Conservation (phyloP, 257 asterid genomes). For the Solanum paucissectum region DNA sequence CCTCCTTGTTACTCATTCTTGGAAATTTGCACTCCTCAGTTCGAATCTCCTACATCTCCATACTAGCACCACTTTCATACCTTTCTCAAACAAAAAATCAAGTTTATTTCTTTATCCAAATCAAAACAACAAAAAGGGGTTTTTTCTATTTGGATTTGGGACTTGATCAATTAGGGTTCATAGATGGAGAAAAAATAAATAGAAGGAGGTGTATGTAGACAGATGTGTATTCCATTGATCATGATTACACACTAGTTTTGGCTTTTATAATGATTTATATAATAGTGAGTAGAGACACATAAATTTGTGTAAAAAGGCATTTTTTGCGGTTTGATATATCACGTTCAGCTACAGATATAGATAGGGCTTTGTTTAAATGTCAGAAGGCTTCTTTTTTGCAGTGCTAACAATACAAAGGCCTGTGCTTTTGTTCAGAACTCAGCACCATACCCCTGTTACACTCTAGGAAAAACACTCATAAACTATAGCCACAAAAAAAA, state of each 20-base stretch:
- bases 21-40: conserved; percentile 26
- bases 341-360: conserved; percentile 23
- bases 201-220: neutral
- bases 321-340: conserved; percentile 17
- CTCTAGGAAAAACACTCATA: neutral
- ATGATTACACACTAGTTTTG: conserved; percentile 33
- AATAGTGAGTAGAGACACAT: conserved; percentile 6
- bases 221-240: conserved; percentile 37
- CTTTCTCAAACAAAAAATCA: conserved; percentile 11
- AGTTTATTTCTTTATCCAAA: neutral
- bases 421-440: conserved; percentile 21
- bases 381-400: conserved; percentile 21
- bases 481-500: neutral
- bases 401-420: conserved; percentile 28
- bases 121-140: neutral
- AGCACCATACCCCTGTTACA: conserved; percentile 22
- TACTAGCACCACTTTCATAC: conserved; percentile 38
- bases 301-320: neutral
- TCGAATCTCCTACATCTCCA: conserved; percentile 48
- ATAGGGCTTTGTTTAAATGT: neutral
- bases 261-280: conserved; percentile 11
- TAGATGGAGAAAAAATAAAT: neutral
- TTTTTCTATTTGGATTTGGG: neutral
- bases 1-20: conserved; percentile 29
- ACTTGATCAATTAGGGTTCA: conserved; percentile 25